These are phyloP conservation scores for Flaveria sonorensis DNA, from an alignment of 129 eudicot species.

Conservation along the genomic window DNA sequence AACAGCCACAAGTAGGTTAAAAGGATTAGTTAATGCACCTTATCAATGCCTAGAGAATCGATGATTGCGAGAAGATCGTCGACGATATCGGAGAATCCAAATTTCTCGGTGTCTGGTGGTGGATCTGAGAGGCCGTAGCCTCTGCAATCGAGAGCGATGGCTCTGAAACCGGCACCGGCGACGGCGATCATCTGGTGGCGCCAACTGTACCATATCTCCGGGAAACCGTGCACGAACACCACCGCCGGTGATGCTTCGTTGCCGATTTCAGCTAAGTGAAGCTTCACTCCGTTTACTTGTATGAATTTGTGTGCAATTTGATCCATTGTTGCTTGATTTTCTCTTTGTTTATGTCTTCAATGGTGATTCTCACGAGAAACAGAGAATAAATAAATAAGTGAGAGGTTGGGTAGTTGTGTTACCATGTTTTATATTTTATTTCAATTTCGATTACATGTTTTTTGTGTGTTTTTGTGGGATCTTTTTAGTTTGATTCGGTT, in stretches of 20 bases:
- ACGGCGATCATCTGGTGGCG: slow-evolving; percentile 53
- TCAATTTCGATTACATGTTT: no score
- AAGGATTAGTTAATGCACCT: slow-evolving; percentile 11
- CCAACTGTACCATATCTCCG: slow-evolving; percentile 64
- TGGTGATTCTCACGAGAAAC: not conserved
- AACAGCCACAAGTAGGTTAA: not conserved
- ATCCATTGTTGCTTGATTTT: slow-evolving; percentile 16
- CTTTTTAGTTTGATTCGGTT: no score
- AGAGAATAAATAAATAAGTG: not conserved
- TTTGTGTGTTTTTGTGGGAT: no score
- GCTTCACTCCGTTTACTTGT: slow-evolving; percentile 18
- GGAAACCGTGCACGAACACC: slow-evolving; percentile 55
- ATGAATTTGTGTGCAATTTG: slow-evolving; percentile 22
- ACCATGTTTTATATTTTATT: no score
- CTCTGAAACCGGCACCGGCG: slow-evolving; percentile 38
- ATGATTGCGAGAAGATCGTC: slow-evolving; percentile 42
- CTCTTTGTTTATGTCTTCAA: not conserved
- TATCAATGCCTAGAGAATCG: slow-evolving; percentile 28
- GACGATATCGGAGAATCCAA: slow-evolving; percentile 34
- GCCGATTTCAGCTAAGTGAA: slow-evolving; percentile 38
- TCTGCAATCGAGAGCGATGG: slow-evolving; percentile 32
- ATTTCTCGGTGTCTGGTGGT: slow-evolving; percentile 26
- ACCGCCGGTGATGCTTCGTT: slow-evolving; percentile 35
- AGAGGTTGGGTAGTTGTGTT: not conserved
- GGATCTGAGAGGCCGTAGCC: slow-evolving; percentile 50